A percentile compares a stretch with the other conserved stretches of the same genome.
phyloP scores from a whole-genome alignment of 352 stramenopile genomes.

The Phytophthora uliginosa region DNA sequence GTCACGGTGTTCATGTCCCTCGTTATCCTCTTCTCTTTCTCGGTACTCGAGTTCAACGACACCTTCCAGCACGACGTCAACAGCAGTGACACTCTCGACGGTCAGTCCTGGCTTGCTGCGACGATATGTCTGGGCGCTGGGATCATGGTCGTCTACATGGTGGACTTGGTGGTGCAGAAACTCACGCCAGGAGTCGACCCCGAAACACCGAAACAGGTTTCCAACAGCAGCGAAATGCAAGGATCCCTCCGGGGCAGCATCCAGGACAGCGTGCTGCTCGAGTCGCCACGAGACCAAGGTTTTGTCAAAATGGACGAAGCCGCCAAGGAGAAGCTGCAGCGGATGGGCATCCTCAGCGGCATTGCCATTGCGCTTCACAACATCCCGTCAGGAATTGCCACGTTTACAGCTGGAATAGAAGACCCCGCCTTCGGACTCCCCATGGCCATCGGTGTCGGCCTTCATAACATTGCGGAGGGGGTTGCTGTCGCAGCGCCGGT shows the following conservation, averaged over 20 bases:
- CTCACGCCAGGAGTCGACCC: slow-evolving; percentile 40
- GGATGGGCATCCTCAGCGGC: slow-evolving; percentile 93
- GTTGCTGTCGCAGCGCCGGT: slow-evolving; percentile 96
- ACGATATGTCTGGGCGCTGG: slow-evolving; percentile 90
- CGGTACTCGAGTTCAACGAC: slow-evolving; percentile 39
- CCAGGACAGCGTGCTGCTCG: slow-evolving; percentile 36
- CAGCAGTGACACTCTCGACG: slow-evolving; percentile 27
- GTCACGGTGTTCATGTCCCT: slow-evolving; percentile 85
- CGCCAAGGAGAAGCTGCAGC: slow-evolving; percentile 66
- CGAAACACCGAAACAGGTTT: slow-evolving; percentile 18
- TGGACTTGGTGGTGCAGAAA: slow-evolving; percentile 59
- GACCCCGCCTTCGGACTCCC: slow-evolving; percentile 90
- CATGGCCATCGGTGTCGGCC: slow-evolving; percentile 94
- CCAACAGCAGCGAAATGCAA: not conserved
- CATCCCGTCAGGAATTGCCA: slow-evolving; percentile 97
- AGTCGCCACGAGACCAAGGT: slow-evolving; percentile 31
- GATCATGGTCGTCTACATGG: slow-evolving; percentile 61
- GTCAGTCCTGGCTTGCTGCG: slow-evolving; percentile 74
- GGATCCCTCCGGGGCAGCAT: slow-evolving; percentile 21
- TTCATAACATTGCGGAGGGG: slow-evolving; percentile 98
- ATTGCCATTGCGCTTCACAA: slow-evolving; percentile 97
- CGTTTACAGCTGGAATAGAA: slow-evolving; percentile 93
- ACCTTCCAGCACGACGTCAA: slow-evolving; percentile 41
- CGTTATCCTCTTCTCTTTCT: slow-evolving; percentile 66
- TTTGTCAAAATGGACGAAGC: slow-evolving; percentile 53